Conservation (phyloP, 768 basidiomycete genomes). For the Panaeolus papilionaceus region DNA sequence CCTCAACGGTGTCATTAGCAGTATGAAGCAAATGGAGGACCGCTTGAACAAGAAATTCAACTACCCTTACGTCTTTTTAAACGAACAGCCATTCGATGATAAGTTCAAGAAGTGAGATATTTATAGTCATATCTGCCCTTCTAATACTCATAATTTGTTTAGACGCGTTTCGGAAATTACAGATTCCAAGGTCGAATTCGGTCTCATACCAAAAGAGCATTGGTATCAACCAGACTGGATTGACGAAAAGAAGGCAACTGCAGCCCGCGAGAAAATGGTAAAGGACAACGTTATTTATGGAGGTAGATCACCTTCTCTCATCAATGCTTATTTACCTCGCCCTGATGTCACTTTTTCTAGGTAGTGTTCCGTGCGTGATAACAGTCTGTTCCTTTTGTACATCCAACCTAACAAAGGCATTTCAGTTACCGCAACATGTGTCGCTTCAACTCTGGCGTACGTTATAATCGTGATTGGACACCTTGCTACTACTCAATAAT, state of each 20-base stretch:
- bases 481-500: slow-evolving; percentile 4
- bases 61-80: slow-evolving; percentile 89
- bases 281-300: slow-evolving; percentile 72
- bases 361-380: slow-evolving; percentile 73
- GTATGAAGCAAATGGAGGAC: slow-evolving; percentile 83
- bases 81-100: slow-evolving; percentile 77
- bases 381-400: not conserved
- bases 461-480: slow-evolving; percentile 30
- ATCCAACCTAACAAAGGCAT: not conserved
- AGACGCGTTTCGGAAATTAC: slow-evolving; percentile 67
- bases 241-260: slow-evolving; percentile 73
- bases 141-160: slow-evolving; percentile 14
- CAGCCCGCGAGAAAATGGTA: slow-evolving; percentile 71
- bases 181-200: slow-evolving; percentile 69
- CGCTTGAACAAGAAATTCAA: slow-evolving; percentile 87
- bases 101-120: slow-evolving; percentile 67
- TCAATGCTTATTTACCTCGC: slow-evolving; percentile 11
- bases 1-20: slow-evolving; percentile 62
- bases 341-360: slow-evolving; percentile 40
- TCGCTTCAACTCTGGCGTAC: slow-evolving; percentile 91
- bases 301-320: slow-evolving; percentile 43
- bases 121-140: slow-evolving; percentile 6
- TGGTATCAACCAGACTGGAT: slow-evolving; percentile 88
- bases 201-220: slow-evolving; percentile 76
- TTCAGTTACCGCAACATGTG: slow-evolving; percentile 93